Base-by-base conservation (phyloP, 257 asterid species). In the Capsicum pubescens region DNA sequence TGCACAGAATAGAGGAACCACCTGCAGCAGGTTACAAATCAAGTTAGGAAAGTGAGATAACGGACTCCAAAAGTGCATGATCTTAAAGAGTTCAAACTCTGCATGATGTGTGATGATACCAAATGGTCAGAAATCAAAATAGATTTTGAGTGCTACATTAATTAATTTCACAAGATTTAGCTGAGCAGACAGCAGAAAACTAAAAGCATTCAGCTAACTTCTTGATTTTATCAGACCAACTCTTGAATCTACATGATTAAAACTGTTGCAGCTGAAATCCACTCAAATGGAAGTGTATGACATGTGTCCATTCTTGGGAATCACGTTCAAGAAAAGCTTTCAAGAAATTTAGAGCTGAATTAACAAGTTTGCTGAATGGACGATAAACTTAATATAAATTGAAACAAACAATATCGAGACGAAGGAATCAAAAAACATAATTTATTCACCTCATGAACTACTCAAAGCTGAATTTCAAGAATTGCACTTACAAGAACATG, bases 21-120 rank as follows among this genome's bases (percentile, higher is more conserved):
- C 81, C 81, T 77, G 81, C 64, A 77, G 50, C 81, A 77, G 32
- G 81, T 32, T 6, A 77, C 19, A 8, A 26, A 77, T 35, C 50
- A 77, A 77, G 81, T 54, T 32, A 77, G 50, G 26, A 14, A 71
- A 77, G 81, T 54, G 64, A 77, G 8, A 77, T 32, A 15, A 26
- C 14, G 81, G 81, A 77, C 32, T 26, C 42, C 13, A 13, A 14
- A 13, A 52, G 36, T 50, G n/a, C 46, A 50, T 74, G 81, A 74
- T 50, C 7, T 50, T 50, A 74, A 74, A 50, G 61, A 19, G 35
- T 74, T 21, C 21, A 21, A 13, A 50, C 61, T 19, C 50, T 7
- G 46, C 13, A 74, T 52, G 46, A 74, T 74, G 46, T 60, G 8
- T 76, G 60, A 26, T 72, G 48, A n/a, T 39, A 72, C 42, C 36